These are phyloP conservation scores for Coemansia umbellata DNA, from an alignment of 192 early-diverging fungal genomes.

Conservation along the genomic window DNA sequence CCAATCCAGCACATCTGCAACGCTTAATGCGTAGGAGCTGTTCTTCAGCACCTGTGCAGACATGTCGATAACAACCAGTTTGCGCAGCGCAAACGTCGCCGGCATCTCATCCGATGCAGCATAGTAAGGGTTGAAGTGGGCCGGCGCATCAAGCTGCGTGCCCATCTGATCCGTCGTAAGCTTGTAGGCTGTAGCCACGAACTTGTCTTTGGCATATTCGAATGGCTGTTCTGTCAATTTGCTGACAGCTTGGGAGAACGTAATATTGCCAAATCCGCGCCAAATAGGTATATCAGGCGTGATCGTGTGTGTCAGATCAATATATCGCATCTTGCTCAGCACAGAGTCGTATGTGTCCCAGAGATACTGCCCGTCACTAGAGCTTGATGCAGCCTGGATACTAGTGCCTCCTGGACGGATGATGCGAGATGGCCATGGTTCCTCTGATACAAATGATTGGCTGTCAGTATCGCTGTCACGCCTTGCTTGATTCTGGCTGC, in stretches of 20 bases:
- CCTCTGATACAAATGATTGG: no score
- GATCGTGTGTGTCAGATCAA: conserved; percentile 54
- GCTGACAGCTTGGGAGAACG: conserved; percentile 38
- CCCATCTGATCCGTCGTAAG: conserved; percentile 55
- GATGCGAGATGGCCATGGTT: neutral
- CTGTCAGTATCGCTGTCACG: no score
- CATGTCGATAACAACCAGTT: conserved; percentile 52
- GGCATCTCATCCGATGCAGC: conserved; percentile 51
- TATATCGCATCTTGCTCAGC: conserved; percentile 34
- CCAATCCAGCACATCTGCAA: conserved; percentile 40
- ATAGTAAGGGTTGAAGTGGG: conserved; percentile 47
- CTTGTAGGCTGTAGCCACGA: conserved; percentile 49
- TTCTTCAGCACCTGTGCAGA: conserved; percentile 30
- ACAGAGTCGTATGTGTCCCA: conserved; percentile 29
- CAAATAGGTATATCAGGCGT: conserved; percentile 52
- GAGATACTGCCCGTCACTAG: no score
- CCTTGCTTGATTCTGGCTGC: no score
- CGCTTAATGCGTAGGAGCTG: conserved; percentile 32
- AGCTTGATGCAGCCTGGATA: no score
- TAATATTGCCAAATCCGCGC: conserved; percentile 53
- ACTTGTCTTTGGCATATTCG: conserved; percentile 37
- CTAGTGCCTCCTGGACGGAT: no score
- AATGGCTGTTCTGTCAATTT: conserved; percentile 41
- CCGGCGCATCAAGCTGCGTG: conserved; percentile 53
- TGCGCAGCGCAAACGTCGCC: conserved; percentile 48